Conservation (phyloP, 805 yeast species). For the Saturnispora ahearnii region DNA sequence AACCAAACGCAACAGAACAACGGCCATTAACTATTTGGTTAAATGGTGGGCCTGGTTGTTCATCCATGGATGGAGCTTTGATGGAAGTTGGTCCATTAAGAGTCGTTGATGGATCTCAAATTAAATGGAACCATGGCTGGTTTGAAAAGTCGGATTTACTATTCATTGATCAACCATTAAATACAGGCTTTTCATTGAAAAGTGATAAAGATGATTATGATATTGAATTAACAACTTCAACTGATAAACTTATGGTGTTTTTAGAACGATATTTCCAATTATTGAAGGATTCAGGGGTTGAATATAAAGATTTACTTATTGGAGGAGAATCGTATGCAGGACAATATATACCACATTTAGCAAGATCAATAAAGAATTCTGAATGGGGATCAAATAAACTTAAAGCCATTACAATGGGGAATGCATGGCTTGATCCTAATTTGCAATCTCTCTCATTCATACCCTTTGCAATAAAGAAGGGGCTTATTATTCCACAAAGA, state of each 20-base stretch:
- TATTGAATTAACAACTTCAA: constrained; percentile 46
- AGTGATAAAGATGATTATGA: constrained; percentile 35
- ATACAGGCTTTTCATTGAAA: constrained; percentile 79
- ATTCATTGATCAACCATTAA: constrained; percentile 90
- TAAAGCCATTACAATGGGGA: constrained; percentile 71
- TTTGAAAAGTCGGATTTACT: constrained; percentile 66
- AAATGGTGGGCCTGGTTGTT: constrained; percentile 98
- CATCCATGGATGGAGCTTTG: constrained; percentile 94
- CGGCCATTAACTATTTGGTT: constrained; percentile 70
- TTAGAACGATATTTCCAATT: constrained; percentile 53
- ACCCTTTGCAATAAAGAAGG: constrained; percentile 57
- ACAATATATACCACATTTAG: constrained; percentile 87
- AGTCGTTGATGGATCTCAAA: constrained; percentile 30
- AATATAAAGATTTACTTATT: constrained; percentile 48
- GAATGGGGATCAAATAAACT: constrained; percentile 31
- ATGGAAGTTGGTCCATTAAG: constrained; percentile 89
- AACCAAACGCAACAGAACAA: constrained; percentile 20
- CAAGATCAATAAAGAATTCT: constrained; percentile 49
- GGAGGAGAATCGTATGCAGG: constrained; percentile 98
- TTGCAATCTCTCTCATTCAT: constrained; percentile 73
- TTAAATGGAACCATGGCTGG: constrained; percentile 70
- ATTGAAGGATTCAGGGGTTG: constrained; percentile 62
- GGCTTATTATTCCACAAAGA: constrained; percentile 35
- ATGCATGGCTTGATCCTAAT: constrained; percentile 91
- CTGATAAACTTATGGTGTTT: constrained; percentile 55